Evolutionary conservation across 805 yeast species (phyloP).

Genomic region (Zygotorulaspora danielsina): DNA sequence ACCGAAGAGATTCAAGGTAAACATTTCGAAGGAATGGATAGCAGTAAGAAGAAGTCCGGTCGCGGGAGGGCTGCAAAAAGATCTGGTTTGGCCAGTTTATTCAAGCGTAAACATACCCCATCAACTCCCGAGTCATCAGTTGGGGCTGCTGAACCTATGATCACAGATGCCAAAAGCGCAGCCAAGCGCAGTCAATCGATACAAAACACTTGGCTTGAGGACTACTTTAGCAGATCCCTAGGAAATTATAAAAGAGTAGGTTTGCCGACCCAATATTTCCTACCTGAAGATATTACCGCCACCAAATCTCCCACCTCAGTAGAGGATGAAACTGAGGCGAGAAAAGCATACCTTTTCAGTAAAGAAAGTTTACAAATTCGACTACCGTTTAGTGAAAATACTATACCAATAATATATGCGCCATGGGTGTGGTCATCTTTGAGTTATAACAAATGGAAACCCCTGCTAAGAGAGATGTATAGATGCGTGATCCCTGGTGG

Average conservation of each 20-base stretch:
- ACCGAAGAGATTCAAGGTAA: constrained; percentile 1
- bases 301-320: constrained; percentile 5
- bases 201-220: constrained; percentile 28
- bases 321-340: constrained; percentile 10
- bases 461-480: constrained; percentile 26
- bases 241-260: constrained; percentile 26
- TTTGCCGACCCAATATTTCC: constrained; percentile 26
- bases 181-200: constrained; percentile 9
- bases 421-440: constrained; percentile 30
- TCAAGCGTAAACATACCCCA: constrained; percentile 26
- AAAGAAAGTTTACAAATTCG: constrained; percentile 23
- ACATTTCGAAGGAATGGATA: constrained; percentile 1
- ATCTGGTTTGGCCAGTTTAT: constrained; percentile 29
- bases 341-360: constrained; percentile 17
- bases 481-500: constrained; percentile 33
- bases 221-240: constrained; percentile 21
- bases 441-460: constrained; percentile 28
- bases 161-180: constrained; percentile 5
- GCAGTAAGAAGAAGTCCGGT: constrained; percentile 4
- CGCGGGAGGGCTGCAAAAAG: constrained; percentile 17
- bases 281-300: constrained; percentile 11
- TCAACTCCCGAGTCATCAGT: constrained; percentile 5
- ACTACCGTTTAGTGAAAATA: constrained; percentile 27
- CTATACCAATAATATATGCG: constrained; percentile 27
- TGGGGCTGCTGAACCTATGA: constrained; percentile 2